Evolutionary conservation across 352 stramenopile genomes (phyloP).

Genomic region (Globisporangium megalacanthum): DNA sequence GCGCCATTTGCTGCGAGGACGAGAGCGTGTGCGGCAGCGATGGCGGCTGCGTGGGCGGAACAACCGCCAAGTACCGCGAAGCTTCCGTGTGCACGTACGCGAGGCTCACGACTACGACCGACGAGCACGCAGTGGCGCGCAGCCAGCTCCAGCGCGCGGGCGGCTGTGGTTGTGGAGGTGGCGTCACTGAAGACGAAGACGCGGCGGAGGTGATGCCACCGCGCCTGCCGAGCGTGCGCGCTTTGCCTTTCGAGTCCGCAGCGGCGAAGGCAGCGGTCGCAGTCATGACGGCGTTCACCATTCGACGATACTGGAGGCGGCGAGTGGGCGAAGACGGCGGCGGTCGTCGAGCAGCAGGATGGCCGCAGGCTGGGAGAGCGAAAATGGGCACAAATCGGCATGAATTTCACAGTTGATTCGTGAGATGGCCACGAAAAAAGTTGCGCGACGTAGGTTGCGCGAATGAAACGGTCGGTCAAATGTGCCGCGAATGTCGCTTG

Average conservation of each 20-base stretch:
- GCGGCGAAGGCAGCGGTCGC: neutral
- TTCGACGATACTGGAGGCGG: no score
- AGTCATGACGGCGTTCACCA: no score
- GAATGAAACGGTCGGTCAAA: neutral
- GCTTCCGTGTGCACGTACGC: slow-evolving; percentile 65
- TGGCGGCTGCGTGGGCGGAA: neutral
- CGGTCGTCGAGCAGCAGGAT: no score
- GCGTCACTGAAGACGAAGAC: neutral
- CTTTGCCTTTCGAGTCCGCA: neutral
- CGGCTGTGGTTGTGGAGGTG: slow-evolving; percentile 3
- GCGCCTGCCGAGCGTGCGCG: neutral
- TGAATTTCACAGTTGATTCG: no score
- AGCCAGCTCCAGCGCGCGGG: slow-evolving; percentile 67
- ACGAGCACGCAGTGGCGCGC: slow-evolving; percentile 62
- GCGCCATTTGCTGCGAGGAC: slow-evolving; percentile 13
- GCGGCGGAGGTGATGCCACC: neutral
- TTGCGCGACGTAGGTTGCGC: no score
- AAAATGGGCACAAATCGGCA: no score
- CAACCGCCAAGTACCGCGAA: slow-evolving; percentile 26
- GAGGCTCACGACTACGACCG: slow-evolving; percentile 56
- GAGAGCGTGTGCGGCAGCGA: neutral
- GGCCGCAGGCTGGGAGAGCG: no score
- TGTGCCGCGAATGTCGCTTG: neutral
- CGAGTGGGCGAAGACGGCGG: no score
- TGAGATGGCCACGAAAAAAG: no score